phyloP scores from a whole-genome alignment of 1,139 yeast genomes.

The Kodamaea plutei region DNA sequence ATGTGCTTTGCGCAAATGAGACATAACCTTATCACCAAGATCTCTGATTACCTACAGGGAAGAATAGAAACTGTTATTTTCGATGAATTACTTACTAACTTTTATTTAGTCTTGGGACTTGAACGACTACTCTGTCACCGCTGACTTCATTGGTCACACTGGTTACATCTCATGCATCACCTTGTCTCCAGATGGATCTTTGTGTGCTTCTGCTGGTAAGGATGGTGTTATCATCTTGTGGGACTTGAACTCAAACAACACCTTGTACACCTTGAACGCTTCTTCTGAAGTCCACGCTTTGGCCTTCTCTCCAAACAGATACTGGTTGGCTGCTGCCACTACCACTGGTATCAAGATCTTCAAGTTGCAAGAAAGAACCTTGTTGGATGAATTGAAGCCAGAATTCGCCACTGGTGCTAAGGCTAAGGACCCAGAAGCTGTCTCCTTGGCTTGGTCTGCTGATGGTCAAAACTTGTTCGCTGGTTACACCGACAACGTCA shows the following conservation, averaged over 20 bases:
- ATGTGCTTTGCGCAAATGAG: slow-evolving; percentile 86
- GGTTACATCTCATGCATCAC: slow-evolving; percentile 98
- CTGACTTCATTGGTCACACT: slow-evolving; percentile 99
- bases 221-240: slow-evolving; percentile 98
- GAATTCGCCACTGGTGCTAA: slow-evolving; percentile 87
- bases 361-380: slow-evolving; percentile 93
- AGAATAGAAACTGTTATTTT: slow-evolving; percentile 8
- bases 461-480: slow-evolving; percentile 99
- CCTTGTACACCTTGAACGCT: slow-evolving; percentile 92
- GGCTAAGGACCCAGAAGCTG: slow-evolving; percentile 97
- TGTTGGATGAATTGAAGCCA: slow-evolving; percentile 98
- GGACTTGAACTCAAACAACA: slow-evolving; percentile 88
- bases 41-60: slow-evolving; percentile 70
- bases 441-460: slow-evolving; percentile 99
- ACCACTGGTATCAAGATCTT: slow-evolving; percentile 96
- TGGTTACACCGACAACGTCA: slow-evolving; percentile 99
- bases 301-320: slow-evolving; percentile 99
- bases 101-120: slow-evolving; percentile 84
- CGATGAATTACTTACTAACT: slow-evolving; percentile 32
- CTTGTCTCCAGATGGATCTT: slow-evolving; percentile 99
- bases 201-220: slow-evolving; percentile 99
- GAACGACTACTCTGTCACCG: slow-evolving; percentile 78
- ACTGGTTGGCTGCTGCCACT: slow-evolving; percentile 99
- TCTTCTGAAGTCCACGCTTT: slow-evolving; percentile 97
- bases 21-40: slow-evolving; percentile 94